Percentiles rank a stretch among this genome's conserved stretches.
phyloP scores from a whole-genome alignment of 768 basidiomycete genomes.

The Tricholoma bakamatsutake region DNA sequence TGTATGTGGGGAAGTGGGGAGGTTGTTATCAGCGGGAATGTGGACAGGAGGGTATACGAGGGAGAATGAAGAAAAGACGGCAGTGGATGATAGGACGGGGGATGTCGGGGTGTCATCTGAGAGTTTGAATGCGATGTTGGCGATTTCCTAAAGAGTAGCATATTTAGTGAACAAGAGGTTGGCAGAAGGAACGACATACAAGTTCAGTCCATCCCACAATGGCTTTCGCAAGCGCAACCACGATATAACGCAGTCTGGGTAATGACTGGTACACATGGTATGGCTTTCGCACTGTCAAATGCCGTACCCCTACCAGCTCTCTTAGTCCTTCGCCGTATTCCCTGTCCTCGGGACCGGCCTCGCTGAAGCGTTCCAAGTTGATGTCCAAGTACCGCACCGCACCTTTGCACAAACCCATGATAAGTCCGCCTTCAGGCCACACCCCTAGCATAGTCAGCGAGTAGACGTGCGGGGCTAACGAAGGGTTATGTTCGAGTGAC shows the following conservation, averaged over 20 bases:
- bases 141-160: constrained; percentile 35
- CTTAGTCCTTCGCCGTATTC: constrained; percentile 37
- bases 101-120: constrained; percentile 36
- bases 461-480: constrained; percentile 35
- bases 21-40: neutral
- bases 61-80: constrained; percentile 10
- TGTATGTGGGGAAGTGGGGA: constrained; percentile 1
- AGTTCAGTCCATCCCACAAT: constrained; percentile 38
- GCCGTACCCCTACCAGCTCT: constrained; percentile 29
- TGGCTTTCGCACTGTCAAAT: constrained; percentile 49
- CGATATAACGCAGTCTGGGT: constrained; percentile 36
- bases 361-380: constrained; percentile 27
- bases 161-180: neutral
- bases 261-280: constrained; percentile 49
- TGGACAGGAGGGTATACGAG: neutral
- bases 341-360: constrained; percentile 18
- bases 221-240: constrained; percentile 40
- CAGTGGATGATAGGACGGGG: constrained; percentile 10
- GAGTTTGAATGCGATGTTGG: constrained; percentile 51
- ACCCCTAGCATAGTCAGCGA: constrained; percentile 36
- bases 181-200: constrained; percentile 32
- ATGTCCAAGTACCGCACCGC: constrained; percentile 29
- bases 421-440: constrained; percentile 31
- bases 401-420: constrained; percentile 25
- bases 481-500: constrained; percentile 31